A percentile compares a stretch with the other conserved stretches of the same genome.
These are phyloP conservation scores for Pleurotus tuber-regium DNA, from an alignment of 768 basidiomycete species.

Conservation along the genomic window DNA sequence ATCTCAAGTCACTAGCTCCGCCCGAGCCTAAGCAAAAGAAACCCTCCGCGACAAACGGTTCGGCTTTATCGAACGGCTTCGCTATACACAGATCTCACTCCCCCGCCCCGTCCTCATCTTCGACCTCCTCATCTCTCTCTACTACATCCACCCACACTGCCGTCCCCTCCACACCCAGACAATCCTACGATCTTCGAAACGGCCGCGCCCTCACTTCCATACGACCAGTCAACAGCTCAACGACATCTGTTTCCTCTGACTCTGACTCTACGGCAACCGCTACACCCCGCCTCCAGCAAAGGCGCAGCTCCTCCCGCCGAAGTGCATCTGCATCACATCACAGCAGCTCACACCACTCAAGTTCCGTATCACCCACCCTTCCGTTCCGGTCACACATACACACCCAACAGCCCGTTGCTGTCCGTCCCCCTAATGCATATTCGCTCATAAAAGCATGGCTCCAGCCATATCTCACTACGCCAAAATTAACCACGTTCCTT, in stretches of 20 bases:
- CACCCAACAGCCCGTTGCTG: conserved; percentile 19
- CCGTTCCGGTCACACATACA: conserved; percentile 17
- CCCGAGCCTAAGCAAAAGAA: conserved; percentile 6
- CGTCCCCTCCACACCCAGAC: conserved; percentile 49
- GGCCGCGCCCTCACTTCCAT: conserved; percentile 15
- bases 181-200: conserved; percentile 22
- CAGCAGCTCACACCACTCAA: conserved; percentile 1
- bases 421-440: conserved; percentile 29
- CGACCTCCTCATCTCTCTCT: conserved; percentile 68
- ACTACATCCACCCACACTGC: conserved; percentile 73
- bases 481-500: conserved; percentile 48
- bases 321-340: conserved; percentile 6
- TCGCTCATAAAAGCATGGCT: conserved; percentile 48
- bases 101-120: conserved; percentile 54
- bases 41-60: not conserved
- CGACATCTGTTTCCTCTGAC: conserved; percentile 35
- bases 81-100: conserved; percentile 30
- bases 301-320: conserved; percentile 5
- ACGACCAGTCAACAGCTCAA: conserved; percentile 15
- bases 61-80: conserved; percentile 13
- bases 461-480: conserved; percentile 44
- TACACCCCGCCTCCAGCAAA: conserved; percentile 24
- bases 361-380: not conserved
- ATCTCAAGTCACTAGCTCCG: conserved; percentile 30
- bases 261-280: conserved; percentile 37